Conservation (phyloP, 495 filamentous ascomycete genomes). For the Penicillium parvum region DNA sequence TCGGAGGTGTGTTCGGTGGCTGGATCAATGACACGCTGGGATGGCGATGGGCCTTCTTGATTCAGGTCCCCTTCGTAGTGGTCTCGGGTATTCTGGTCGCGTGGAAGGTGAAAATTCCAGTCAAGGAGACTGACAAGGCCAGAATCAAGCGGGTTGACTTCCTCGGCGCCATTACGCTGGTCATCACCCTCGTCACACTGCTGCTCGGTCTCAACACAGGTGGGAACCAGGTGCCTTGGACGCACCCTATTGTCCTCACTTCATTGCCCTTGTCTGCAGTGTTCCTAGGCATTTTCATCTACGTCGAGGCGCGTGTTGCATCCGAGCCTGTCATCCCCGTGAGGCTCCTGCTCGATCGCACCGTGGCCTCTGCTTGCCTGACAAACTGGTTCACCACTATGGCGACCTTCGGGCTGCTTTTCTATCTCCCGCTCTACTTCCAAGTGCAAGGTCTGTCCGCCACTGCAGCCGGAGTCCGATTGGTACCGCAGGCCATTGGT, state of each 20-base stretch:
- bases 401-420: slow-evolving; percentile 52
- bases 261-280: slow-evolving; percentile 61
- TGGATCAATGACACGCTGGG: slow-evolving; percentile 74
- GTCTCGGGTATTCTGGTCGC: slow-evolving; percentile 63
- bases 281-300: slow-evolving; percentile 52
- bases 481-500: slow-evolving; percentile 65
- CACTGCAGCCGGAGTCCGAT: slow-evolving; percentile 62
- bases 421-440: slow-evolving; percentile 80
- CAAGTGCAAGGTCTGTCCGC: slow-evolving; percentile 69
- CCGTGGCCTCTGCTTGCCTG: slow-evolving; percentile 68
- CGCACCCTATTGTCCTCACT: slow-evolving; percentile 69
- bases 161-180: slow-evolving; percentile 63
- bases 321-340: slow-evolving; percentile 81
- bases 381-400: slow-evolving; percentile 67
- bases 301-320: slow-evolving; percentile 62
- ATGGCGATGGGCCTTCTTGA: slow-evolving; percentile 72
- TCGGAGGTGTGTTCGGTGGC: slow-evolving; percentile 63
- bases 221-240: slow-evolving; percentile 82
- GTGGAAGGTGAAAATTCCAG: slow-evolving; percentile 67
- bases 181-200: slow-evolving; percentile 66
- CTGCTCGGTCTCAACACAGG: slow-evolving; percentile 80
- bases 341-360: slow-evolving; percentile 67
- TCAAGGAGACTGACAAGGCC: slow-evolving; percentile 57
- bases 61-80: slow-evolving; percentile 66
- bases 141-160: slow-evolving; percentile 78